These are phyloP conservation scores for Verticillium alfalfae DNA, from an alignment of 2,329 filamentous ascomycete species.

Conservation along the genomic window DNA sequence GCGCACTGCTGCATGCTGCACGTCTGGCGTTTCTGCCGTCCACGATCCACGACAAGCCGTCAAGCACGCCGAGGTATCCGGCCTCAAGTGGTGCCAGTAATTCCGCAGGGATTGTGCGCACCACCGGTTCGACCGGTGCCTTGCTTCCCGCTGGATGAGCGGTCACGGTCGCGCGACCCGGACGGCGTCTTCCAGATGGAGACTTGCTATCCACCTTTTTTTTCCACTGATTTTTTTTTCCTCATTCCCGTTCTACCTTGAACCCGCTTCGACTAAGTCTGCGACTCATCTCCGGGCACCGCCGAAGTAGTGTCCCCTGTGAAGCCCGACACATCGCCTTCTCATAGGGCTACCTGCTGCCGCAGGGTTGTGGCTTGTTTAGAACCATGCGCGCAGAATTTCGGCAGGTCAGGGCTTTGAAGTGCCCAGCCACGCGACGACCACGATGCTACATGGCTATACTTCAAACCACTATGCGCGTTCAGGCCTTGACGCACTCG, in stretches of 20 bases:
- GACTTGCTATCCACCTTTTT: not conserved
- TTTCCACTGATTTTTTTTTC: not conserved
- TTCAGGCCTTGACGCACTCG: not conserved
- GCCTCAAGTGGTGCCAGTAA: not conserved
- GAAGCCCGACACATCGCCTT: not conserved
- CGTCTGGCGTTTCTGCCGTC: not conserved
- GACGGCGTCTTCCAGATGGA: not conserved
- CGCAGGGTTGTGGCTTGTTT: not conserved
- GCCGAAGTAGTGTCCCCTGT: not conserved
- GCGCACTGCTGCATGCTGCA: not conserved
- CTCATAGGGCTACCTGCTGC: not conserved
- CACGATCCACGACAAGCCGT: not conserved
- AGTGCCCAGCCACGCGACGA: not conserved
- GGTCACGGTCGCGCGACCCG: not conserved
- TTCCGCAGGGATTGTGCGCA: not conserved
- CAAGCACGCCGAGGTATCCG: not conserved
- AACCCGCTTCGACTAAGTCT: not conserved
- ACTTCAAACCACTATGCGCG: not conserved
- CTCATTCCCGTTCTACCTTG: not conserved
- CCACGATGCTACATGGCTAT: not conserved
- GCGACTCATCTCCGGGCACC: not conserved
- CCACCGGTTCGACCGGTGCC: not conserved
- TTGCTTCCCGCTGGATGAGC: not conserved
- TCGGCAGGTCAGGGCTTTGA: not conserved
- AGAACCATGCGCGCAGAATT: not conserved